Conservation (phyloP, 2,329 filamentous ascomycete species). For the Fusarium begoniae region DNA sequence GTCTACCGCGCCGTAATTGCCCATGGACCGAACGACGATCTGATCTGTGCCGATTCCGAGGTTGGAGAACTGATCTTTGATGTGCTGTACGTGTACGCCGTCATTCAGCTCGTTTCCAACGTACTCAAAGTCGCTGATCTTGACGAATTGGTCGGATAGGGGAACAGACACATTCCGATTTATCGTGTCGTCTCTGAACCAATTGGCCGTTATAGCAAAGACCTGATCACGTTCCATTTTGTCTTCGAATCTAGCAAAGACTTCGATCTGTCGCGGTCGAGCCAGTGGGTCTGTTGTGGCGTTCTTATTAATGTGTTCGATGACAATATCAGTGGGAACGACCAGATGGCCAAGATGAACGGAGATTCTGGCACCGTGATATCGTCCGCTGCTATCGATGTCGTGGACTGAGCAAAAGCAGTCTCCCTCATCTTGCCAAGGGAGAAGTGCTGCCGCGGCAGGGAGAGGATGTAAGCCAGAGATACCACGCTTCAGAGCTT, state of each 20-base stretch:
- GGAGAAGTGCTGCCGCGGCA: constrained; percentile 65
- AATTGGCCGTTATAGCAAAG: constrained; percentile 49
- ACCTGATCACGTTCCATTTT: constrained; percentile 53
- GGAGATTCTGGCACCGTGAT: constrained; percentile 70
- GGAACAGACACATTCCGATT: constrained; percentile 45
- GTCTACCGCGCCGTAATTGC: constrained; percentile 65
- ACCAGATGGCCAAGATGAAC: constrained; percentile 68
- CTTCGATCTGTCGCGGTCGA: constrained; percentile 73
- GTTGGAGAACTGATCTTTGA: constrained; percentile 60
- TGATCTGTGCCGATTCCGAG: constrained; percentile 60
- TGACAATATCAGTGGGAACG: constrained; percentile 72
- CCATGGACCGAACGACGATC: constrained; percentile 63
- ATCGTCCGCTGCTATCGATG: constrained; percentile 51
- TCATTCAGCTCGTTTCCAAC: constrained; percentile 54
- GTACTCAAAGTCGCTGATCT: constrained; percentile 67
- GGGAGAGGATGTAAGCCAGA: constrained; percentile 40
- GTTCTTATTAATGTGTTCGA: constrained; percentile 74
- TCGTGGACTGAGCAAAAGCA: constrained; percentile 80
- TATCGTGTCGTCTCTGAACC: constrained; percentile 47
- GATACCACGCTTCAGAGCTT: constrained; percentile 31
- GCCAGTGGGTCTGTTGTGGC: constrained; percentile 69
- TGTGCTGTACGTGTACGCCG: constrained; percentile 61
- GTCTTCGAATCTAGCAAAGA: constrained; percentile 71
- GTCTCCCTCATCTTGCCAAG: constrained; percentile 83
- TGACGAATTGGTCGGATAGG: constrained; percentile 57